phyloP scores from a whole-genome alignment of 345 rosid genomes.

The Pugionium cornutum region DNA sequence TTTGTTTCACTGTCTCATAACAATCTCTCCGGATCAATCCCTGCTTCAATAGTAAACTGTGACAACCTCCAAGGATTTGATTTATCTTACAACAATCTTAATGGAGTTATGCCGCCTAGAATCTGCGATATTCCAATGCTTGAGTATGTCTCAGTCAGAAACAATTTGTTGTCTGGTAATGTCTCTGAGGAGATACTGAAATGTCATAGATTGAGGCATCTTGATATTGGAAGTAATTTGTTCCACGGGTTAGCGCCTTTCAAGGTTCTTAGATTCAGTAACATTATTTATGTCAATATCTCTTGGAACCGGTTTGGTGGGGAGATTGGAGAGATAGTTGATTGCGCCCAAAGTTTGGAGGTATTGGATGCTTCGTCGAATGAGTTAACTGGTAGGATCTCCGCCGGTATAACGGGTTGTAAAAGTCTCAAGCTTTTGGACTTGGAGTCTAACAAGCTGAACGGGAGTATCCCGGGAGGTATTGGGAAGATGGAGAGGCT shows the following conservation, averaged over 20 bases:
- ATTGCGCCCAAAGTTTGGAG: slow-evolving; percentile 62
- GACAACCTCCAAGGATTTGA: slow-evolving; percentile 75
- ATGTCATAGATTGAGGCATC: slow-evolving; percentile 57
- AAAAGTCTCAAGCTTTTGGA: slow-evolving; percentile 71
- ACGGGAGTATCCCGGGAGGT: slow-evolving; percentile 62
- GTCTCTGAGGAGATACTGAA: slow-evolving; percentile 54
- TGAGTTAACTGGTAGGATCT: slow-evolving; percentile 60
- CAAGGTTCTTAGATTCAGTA: slow-evolving; percentile 55
- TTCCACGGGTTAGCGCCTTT: slow-evolving; percentile 76
- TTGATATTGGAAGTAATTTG: slow-evolving; percentile 77
- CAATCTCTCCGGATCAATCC: slow-evolving; percentile 70
- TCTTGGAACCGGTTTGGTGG: slow-evolving; percentile 72
- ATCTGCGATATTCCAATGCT: slow-evolving; percentile 66
- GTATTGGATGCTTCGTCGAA: slow-evolving; percentile 77
- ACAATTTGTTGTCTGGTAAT: slow-evolving; percentile 64
- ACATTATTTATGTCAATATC: slow-evolving; percentile 65
- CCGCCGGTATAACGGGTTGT: slow-evolving; percentile 62
- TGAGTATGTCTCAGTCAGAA: slow-evolving; percentile 60
- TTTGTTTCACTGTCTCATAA: slow-evolving; percentile 76
- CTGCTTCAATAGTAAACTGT: slow-evolving; percentile 68
- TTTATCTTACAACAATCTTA: slow-evolving; percentile 73
- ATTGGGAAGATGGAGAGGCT: slow-evolving; percentile 56
- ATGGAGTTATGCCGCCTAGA: slow-evolving; percentile 56
- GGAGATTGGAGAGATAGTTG: slow-evolving; percentile 52
- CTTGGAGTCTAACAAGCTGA: slow-evolving; percentile 72